A percentile compares a stretch with the other conserved stretches of the same genome.
Evolutionary conservation across 345 rosid genomes (phyloP).

Genomic region (Melastoma malabathricum): DNA sequence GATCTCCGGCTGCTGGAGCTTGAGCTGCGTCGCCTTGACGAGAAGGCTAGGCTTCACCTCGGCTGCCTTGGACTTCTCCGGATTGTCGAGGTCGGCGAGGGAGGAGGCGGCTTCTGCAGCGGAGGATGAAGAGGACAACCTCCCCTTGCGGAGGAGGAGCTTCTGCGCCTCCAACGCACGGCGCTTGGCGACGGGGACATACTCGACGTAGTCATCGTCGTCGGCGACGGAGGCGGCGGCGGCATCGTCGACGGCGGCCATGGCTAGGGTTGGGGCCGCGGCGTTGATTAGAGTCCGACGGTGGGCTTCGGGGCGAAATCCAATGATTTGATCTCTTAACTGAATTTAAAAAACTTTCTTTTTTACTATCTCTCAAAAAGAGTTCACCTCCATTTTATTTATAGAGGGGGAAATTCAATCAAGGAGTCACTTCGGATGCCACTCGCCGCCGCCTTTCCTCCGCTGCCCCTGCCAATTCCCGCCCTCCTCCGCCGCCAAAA

Average conservation of each 20-base stretch:
- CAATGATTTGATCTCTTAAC: too few species aligned
- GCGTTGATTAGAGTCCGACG: too few species aligned
- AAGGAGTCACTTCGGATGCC: not conserved
- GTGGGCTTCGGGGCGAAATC: too few species aligned
- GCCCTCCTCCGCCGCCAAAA: not conserved
- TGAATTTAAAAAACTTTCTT: not conserved
- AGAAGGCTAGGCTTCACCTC: constrained; percentile 84
- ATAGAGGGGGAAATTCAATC: too few species aligned
- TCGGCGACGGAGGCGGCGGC: constrained; percentile 37
- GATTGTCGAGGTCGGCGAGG: not conserved
- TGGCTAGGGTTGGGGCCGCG: too few species aligned
- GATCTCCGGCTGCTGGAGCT: constrained; percentile 66
- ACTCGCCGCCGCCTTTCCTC: too few species aligned
- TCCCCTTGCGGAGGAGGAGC: constrained; percentile 70
- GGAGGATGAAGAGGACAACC: constrained; percentile 28
- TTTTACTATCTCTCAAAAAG: too few species aligned
- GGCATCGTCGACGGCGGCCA: not conserved
- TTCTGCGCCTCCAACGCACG: constrained; percentile 61
- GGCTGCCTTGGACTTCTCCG: constrained; percentile 45
- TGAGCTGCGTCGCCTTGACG: constrained; percentile 79
- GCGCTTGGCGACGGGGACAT: constrained; percentile 70
- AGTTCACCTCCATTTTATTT: too few species aligned
- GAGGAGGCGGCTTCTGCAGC: constrained; percentile 31
- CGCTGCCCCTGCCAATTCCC: not conserved
- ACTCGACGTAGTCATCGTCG: constrained; percentile 65